phyloP scores from a whole-genome alignment of 1,139 yeast genomes.

The Candida tropicalis region DNA sequence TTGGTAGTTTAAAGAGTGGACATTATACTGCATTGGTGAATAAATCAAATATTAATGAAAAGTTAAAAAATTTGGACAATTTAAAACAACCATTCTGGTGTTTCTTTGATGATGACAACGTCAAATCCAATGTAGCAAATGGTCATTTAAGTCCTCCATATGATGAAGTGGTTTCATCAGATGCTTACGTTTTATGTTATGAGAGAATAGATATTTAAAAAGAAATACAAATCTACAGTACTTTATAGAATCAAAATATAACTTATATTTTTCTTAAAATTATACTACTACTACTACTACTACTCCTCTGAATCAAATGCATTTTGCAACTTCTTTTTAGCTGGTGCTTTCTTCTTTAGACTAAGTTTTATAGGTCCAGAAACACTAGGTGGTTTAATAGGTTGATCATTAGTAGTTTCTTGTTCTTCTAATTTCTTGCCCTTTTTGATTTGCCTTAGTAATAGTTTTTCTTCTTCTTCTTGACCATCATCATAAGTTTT shows the following conservation, averaged over 20 bases:
- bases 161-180: conserved; percentile 51
- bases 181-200: conserved; percentile 75
- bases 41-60: conserved; percentile 41
- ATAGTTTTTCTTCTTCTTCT: conserved; percentile 7
- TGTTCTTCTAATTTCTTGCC: conserved; percentile 9
- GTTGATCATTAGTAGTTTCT: background rate
- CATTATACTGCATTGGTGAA: conserved; percentile 73
- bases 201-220: conserved; percentile 27
- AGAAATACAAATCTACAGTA: background rate
- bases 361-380: conserved; percentile 12
- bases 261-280: background rate
- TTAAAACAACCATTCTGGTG: conserved; percentile 55
- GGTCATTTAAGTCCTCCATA: conserved; percentile 43
- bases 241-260: background rate
- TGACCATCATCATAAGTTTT: background rate
- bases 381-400: background rate
- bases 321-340: conserved; percentile 3
- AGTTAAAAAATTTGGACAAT: conserved; percentile 22
- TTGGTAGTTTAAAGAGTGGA: conserved; percentile 71
- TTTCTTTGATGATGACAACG: conserved; percentile 70
- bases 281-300: background rate
- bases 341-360: conserved; percentile 8
- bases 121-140: conserved; percentile 49
- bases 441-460: conserved; percentile 11
- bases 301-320: background rate